A percentile compares a stretch with the other conserved stretches of the same genome.
These are phyloP conservation scores for Metarhizium sp. DNA, from an alignment of 2,329 filamentous ascomycete genomes.

Conservation along the genomic window DNA sequence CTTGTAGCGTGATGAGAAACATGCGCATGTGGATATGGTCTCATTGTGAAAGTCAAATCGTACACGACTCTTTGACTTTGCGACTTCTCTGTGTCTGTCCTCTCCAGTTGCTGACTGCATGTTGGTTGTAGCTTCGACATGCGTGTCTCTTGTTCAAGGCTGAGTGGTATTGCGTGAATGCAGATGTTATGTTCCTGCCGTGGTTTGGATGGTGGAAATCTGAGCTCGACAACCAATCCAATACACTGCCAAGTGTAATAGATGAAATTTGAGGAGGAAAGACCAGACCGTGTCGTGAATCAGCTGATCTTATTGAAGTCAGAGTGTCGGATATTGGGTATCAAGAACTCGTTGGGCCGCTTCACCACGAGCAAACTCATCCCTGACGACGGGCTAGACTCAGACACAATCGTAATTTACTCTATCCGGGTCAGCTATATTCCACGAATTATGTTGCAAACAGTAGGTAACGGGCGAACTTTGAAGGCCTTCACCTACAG, in stretches of 20 bases:
- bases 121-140: not conserved
- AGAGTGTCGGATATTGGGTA: not conserved
- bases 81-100: no score
- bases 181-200: not conserved
- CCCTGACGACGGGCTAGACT: no score
- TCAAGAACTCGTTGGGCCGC: not conserved
- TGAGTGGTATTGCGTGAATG: not conserved
- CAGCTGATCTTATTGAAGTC: not conserved
- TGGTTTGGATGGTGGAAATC: not conserved
- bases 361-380: not conserved
- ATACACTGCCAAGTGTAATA: not conserved
- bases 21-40: not conserved
- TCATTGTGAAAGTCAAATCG: no score
- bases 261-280: not conserved
- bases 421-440: not conserved
- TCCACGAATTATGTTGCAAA: not conserved
- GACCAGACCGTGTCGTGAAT: not conserved
- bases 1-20: not conserved
- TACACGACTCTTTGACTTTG: no score
- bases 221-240: not conserved
- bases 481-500: no score
- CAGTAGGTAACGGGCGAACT: no score
- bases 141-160: not conserved
- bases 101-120: not conserved
- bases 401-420: not conserved